A percentile compares a stretch with the other conserved stretches of the same genome.
These are phyloP conservation scores for Brettanomyces naardenensis DNA, from an alignment of 805 yeast species.

Conservation along the genomic window DNA sequence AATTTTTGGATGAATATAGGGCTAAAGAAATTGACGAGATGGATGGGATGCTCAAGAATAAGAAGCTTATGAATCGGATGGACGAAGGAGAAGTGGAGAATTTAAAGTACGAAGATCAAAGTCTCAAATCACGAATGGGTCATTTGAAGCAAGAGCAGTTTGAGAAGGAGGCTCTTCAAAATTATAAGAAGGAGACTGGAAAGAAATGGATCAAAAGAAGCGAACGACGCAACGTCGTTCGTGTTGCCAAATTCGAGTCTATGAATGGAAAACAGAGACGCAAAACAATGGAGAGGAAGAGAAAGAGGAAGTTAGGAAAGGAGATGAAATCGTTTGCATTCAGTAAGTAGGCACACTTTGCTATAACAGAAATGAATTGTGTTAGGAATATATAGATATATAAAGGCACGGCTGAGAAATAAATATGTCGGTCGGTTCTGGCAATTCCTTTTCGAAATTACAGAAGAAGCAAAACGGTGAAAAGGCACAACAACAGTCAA, in stretches of 20 bases:
- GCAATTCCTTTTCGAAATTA: too few species aligned
- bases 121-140: constrained; percentile 60
- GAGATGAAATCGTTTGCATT: constrained; percentile 49
- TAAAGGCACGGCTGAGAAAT: neutral
- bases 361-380: neutral
- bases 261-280: constrained; percentile 69
- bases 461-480: too few species aligned
- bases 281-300: constrained; percentile 79
- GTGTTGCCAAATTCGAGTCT: constrained; percentile 67
- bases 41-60: constrained; percentile 48
- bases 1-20: constrained; percentile 82
- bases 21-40: constrained; percentile 60
- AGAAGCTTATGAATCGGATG: constrained; percentile 32
- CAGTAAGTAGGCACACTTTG: constrained; percentile 2
- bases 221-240: constrained; percentile 66
- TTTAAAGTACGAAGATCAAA: constrained; percentile 48
- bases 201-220: constrained; percentile 56
- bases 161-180: constrained; percentile 55
- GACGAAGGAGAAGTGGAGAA: constrained; percentile 40
- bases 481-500: too few species aligned
- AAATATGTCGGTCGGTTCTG: too few species aligned
- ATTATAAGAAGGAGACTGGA: constrained; percentile 48
- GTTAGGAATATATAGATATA: neutral
- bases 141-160: constrained; percentile 66
- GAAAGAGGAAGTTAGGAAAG: constrained; percentile 76